These are phyloP conservation scores for Nicotiana obtusifolia DNA, from an alignment of 257 asterid species.

Conservation along the genomic window DNA sequence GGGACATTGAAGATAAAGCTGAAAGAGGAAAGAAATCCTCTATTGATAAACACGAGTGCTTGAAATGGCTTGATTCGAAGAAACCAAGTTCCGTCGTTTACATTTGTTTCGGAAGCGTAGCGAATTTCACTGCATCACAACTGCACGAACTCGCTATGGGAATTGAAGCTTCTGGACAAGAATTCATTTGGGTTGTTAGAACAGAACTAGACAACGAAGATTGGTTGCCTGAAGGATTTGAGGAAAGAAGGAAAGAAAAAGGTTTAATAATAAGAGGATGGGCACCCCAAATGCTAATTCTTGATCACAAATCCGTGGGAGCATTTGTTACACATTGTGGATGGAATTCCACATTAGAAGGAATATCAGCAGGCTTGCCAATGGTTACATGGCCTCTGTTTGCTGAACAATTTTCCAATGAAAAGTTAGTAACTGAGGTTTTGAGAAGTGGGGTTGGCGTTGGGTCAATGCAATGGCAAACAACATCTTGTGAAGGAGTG, in stretches of 20 bases:
- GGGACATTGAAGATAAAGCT: conserved; percentile 8
- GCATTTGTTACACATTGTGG: conserved; percentile 54
- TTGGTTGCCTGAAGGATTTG: conserved; percentile 54
- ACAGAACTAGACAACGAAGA: conserved; percentile 17
- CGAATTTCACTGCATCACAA: conserved; percentile 36
- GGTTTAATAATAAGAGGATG: conserved; percentile 64
- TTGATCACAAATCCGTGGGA: conserved; percentile 30
- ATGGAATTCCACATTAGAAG: conserved; percentile 48
- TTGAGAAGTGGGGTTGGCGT: conserved; percentile 35
- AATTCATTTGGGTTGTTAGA: conserved; percentile 68
- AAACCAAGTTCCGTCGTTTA: conserved; percentile 45
- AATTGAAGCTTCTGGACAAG: conserved; percentile 46
- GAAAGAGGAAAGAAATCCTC: conserved; percentile 36
- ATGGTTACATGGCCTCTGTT: conserved; percentile 52
- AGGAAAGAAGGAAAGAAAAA: conserved; percentile 34
- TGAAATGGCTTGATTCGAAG: conserved; percentile 54
- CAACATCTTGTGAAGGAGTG: conserved; percentile 10
- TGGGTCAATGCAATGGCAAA: conserved; percentile 26
- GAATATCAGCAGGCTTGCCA: conserved; percentile 38
- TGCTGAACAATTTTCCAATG: conserved; percentile 46
- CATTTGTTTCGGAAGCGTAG: conserved; percentile 54
- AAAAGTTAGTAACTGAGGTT: conserved; percentile 35
- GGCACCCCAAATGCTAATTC: conserved; percentile 61
- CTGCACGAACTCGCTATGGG: conserved; percentile 59
- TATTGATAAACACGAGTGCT: conserved; percentile 42